Evolutionary conservation across 352 stramenopile species (phyloP), one percentile per base, ranked within the genome.

Genomic region (Phytophthora tentaculata): DNA sequence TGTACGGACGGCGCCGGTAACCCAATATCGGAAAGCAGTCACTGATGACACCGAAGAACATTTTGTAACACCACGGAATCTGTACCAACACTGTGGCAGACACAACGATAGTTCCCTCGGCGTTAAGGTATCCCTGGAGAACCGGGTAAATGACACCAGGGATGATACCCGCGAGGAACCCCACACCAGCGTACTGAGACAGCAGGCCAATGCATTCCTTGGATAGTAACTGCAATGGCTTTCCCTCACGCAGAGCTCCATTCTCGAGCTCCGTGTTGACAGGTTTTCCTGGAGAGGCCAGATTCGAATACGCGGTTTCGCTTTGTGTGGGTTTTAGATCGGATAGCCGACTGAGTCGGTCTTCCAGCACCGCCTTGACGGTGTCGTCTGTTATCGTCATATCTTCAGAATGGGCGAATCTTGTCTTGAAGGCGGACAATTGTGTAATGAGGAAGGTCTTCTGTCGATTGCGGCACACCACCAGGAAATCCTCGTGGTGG

Each of bases 61-160:
- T 78, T 49, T 88, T 88, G 67, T 81, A 81, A 22, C 65, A 82
- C 69, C 76, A 88, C 12, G 77, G 78, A 22, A 88, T 69, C 54
- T 79, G 67, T 14, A 88, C 77, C 19, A 84, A 29, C 16, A 84
- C 64, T 6, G 63, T 80, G 0, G 79, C 79, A 1, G 79, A 80
- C 0, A 79, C 73, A 9, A 81, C 63, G 16, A 69, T 80, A 0
- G 79, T 84, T 35, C 77, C 79, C 22, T 83, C 74, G 3, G 75
- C 73, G 32, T 88, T 85, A 29, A 88, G 56, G 52, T 85, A 88
- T 57, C 74, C 75, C 28, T 84, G 77, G 19, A 88, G 61, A 13
- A 86, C 71, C 5, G 80, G 80, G 45, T 88, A 88, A 57, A 86
- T 84, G 2, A 74, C 63, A 44, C 64, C 77, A 0, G 77, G 77